phyloP scores from a whole-genome alignment of 495 filamentous ascomycete species.

The Annulohypoxylon stygium region DNA sequence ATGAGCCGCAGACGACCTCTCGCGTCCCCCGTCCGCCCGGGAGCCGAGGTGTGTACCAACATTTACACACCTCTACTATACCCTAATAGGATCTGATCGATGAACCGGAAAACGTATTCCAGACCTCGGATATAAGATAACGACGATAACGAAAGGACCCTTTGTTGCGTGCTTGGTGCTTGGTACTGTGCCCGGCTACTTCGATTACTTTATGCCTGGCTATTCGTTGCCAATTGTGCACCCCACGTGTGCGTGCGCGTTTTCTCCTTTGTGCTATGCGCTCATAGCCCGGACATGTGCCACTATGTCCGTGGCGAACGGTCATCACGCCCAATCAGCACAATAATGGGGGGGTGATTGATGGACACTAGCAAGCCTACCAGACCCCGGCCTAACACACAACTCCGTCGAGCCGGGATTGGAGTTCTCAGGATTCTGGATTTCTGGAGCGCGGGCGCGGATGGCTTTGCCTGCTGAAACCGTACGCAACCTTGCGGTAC shows the following conservation, averaged over 20 bases:
- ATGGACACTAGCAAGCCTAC: constrained; percentile 34
- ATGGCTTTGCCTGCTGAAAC: constrained; percentile 33
- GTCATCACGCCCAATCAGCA: constrained; percentile 35
- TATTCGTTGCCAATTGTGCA: constrained; percentile 50
- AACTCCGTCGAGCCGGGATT: constrained; percentile 36
- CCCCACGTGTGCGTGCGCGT: constrained; percentile 48
- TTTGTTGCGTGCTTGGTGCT: constrained; percentile 15
- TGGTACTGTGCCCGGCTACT: constrained; percentile 21
- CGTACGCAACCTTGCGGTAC: constrained; percentile 34
- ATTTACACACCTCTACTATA: background rate
- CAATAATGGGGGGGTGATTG: constrained; percentile 29
- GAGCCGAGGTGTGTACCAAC: constrained; percentile 35
- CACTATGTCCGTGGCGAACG: constrained; percentile 39
- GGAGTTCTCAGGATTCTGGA: constrained; percentile 33
- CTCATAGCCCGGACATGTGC: constrained; percentile 42
- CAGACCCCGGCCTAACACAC: constrained; percentile 25
- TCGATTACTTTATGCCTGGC: constrained; percentile 25
- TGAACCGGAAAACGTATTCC: background rate
- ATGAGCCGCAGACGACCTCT: constrained; percentile 24
- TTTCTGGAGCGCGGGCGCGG: constrained; percentile 36
- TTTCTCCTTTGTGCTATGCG: constrained; percentile 42
- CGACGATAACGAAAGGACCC: constrained; percentile 1
- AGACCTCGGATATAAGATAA: constrained; percentile 44
- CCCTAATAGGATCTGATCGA: constrained; percentile 35
- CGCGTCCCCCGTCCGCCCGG: constrained; percentile 22